Percentiles rank a stretch among this genome's conserved stretches.
Conservation (phyloP, 345 rosid species). For the Salix suchowensis region DNA sequence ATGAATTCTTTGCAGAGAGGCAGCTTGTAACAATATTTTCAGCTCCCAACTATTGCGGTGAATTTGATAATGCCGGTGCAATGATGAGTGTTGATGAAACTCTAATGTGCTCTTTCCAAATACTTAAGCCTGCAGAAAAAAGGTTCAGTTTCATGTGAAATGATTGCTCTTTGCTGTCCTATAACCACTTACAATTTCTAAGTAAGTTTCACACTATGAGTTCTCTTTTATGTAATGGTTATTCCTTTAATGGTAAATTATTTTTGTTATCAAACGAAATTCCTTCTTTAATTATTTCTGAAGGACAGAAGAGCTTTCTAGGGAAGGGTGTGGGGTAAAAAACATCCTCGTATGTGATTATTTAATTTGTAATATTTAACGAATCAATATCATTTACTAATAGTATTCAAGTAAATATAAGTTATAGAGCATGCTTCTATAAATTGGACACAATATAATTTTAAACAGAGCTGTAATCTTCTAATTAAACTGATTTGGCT, state of each 20-base stretch:
- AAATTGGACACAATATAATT: not conserved
- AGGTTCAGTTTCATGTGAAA: constrained; percentile 40
- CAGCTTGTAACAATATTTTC: constrained; percentile 86
- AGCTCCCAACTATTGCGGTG: constrained; percentile 92
- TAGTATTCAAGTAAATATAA: not conserved
- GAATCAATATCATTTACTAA: not conserved
- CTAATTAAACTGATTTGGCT: not conserved
- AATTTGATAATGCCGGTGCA: constrained; percentile 90
- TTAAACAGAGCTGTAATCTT: not conserved
- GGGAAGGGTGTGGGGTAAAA: not conserved
- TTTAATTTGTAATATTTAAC: not conserved
- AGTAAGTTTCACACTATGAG: constrained; percentile 18
- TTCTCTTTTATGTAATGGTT: not conserved
- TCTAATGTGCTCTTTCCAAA: constrained; percentile 90
- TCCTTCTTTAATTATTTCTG: not conserved
- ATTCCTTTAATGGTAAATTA: not conserved
- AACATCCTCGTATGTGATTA: not conserved
- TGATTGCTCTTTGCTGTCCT: constrained; percentile 7
- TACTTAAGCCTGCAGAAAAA: constrained; percentile 75
- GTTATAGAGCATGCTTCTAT: not conserved
- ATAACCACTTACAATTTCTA: constrained; percentile 11
- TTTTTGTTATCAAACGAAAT: not conserved
- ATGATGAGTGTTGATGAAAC: constrained; percentile 93
- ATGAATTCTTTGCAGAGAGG: constrained; percentile 85
- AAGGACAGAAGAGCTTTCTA: not conserved